Percentiles rank a stretch among this genome's conserved stretches.
Evolutionary conservation across 371 early-diverging fungal genomes (phyloP).

Genomic region (Mucor lusitanicus): DNA sequence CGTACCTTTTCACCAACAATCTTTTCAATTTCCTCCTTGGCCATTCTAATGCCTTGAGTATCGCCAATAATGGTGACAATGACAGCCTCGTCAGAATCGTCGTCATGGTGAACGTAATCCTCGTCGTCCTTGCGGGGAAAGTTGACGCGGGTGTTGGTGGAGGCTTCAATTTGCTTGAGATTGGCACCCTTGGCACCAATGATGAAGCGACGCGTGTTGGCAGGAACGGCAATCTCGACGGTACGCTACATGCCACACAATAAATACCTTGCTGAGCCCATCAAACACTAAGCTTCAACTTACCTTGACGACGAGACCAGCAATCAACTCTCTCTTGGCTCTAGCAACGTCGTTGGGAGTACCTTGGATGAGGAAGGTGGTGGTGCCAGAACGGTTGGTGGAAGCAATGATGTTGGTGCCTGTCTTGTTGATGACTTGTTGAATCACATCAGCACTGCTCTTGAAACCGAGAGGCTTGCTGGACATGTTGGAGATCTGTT

Average conservation of each 20-base stretch:
- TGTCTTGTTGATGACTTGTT: constrained; percentile 68
- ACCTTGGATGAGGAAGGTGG: constrained; percentile 87
- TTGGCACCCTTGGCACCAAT: constrained; percentile 86
- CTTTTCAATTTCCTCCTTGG: constrained; percentile 84
- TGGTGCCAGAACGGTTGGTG: constrained; percentile 74
- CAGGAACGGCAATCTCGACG: constrained; percentile 73
- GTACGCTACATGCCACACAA: constrained; percentile 32
- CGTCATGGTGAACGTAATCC: constrained; percentile 40
- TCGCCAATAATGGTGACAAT: constrained; percentile 86
- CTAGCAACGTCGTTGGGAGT: constrained; percentile 73
- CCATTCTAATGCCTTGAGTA: constrained; percentile 77
- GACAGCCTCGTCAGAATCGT: constrained; percentile 58
- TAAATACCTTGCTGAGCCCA: neutral
- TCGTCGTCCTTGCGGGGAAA: constrained; percentile 65
- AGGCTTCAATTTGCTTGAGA: constrained; percentile 71
- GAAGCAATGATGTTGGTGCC: constrained; percentile 88
- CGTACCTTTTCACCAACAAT: constrained; percentile 77
- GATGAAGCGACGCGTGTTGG: constrained; percentile 78
- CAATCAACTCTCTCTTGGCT: constrained; percentile 79
- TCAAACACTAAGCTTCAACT: neutral
- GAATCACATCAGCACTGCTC: constrained; percentile 70
- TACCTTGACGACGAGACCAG: constrained; percentile 78
- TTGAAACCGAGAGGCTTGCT: constrained; percentile 58
- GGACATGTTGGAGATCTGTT: constrained; percentile 49
- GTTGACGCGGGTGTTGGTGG: constrained; percentile 79